Percentiles rank a stretch among this genome's conserved stretches.
Conservation (phyloP, 495 filamentous ascomycete genomes). For the Lepraria neglecta region DNA sequence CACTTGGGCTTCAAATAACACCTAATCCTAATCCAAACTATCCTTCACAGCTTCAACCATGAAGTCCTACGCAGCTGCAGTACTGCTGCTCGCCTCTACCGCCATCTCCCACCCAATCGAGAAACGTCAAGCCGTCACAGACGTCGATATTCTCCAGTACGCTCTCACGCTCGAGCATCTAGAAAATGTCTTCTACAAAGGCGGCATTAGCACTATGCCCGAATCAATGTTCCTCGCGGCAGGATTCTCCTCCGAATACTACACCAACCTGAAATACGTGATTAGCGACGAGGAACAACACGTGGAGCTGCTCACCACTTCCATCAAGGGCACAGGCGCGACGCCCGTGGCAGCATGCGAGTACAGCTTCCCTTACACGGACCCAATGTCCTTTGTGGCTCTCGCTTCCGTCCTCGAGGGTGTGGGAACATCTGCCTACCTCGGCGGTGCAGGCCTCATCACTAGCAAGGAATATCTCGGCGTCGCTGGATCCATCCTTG, state of each 20-base stretch:
- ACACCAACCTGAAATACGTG: slow-evolving; percentile 45
- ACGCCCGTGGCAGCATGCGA: slow-evolving; percentile 45
- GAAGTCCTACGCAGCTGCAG: slow-evolving; percentile 14
- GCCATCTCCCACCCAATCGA: slow-evolving; percentile 1
- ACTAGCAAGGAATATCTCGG: slow-evolving; percentile 45
- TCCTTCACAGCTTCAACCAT: background rate
- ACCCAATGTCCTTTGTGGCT: slow-evolving; percentile 41
- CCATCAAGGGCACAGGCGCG: slow-evolving; percentile 40
- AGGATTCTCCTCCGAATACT: slow-evolving; percentile 44
- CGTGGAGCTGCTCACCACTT: slow-evolving; percentile 46
- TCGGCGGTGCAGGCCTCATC: slow-evolving; percentile 52
- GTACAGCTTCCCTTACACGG: slow-evolving; percentile 50
- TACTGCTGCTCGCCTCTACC: slow-evolving; percentile 7
- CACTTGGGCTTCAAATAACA: background rate
- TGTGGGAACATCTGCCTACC: slow-evolving; percentile 50
- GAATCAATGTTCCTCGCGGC: slow-evolving; percentile 43
- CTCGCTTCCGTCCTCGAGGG: slow-evolving; percentile 50
- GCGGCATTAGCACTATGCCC: slow-evolving; percentile 48
- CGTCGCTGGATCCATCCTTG: slow-evolving; percentile 54
- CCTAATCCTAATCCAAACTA: background rate
- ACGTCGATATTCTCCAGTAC: slow-evolving; percentile 20
- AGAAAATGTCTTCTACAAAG: slow-evolving; percentile 42
- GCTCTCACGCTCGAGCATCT: slow-evolving; percentile 33
- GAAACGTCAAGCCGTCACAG: slow-evolving; percentile 16
- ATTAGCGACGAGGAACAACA: slow-evolving; percentile 49